A percentile compares a stretch with the other conserved stretches of the same genome.
phyloP scores from a whole-genome alignment of 139 green algal species.

The Gonium pectorale region DNA sequence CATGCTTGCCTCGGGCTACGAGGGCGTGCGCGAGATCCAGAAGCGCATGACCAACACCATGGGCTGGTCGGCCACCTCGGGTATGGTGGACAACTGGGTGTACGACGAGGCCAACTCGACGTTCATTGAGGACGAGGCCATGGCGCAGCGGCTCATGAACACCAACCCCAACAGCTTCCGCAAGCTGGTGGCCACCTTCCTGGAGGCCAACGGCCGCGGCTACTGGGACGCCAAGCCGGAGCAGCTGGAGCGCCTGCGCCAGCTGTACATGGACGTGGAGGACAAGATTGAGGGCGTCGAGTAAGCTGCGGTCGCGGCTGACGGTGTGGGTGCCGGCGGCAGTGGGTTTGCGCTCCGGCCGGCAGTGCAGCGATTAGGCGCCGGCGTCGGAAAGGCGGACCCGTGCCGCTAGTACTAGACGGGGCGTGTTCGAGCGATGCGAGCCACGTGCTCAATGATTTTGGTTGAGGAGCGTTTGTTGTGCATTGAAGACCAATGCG shows the following conservation, averaged over 20 bases:
- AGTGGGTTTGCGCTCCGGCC: too few species aligned
- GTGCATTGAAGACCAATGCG: not conserved
- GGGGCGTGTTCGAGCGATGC: too few species aligned
- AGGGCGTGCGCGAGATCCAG: slow-evolving; percentile 99
- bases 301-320: too few species aligned
- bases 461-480: too few species aligned
- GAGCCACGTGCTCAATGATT: too few species aligned
- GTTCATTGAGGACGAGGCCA: slow-evolving; percentile 97
- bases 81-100: slow-evolving; percentile 98
- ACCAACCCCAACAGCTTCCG: slow-evolving; percentile 96
- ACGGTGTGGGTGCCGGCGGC: too few species aligned
- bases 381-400: too few species aligned
- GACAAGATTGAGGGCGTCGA: slow-evolving; percentile 99
- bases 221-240: slow-evolving; percentile 95
- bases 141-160: slow-evolving; percentile 96
- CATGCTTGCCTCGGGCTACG: slow-evolving; percentile 96
- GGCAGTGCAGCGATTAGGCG: too few species aligned
- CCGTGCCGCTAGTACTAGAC: too few species aligned
- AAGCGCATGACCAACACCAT: slow-evolving; percentile 99
- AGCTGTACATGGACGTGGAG: slow-evolving; percentile 95
- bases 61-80: slow-evolving; percentile 96
- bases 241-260: slow-evolving; percentile 91
- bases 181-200: slow-evolving; percentile 94
- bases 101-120: slow-evolving; percentile 98
- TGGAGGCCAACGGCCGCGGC: slow-evolving; percentile 98